These are phyloP conservation scores for Paramecium bursaria DNA, from an alignment of 73 alveolate species.

Conservation along the genomic window DNA sequence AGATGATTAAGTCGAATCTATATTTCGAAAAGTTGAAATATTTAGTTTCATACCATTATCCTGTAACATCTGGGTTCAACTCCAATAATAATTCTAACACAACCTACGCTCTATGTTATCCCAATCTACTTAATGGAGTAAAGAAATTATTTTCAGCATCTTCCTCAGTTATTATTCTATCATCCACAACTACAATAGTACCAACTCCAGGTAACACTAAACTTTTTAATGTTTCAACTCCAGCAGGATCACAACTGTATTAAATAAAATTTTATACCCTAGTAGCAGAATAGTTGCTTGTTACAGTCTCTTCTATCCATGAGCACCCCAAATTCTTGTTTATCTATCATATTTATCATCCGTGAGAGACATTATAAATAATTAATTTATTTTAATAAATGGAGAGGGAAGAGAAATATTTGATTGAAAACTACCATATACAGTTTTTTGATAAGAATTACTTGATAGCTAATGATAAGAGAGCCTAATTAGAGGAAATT, in stretches of 20 bases:
- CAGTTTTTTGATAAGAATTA: background rate
- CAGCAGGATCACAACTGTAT: constrained; percentile 73
- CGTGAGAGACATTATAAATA: constrained; percentile 45
- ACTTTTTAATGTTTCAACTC: constrained; percentile 93
- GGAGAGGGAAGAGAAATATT: background rate
- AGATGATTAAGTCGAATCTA: constrained; percentile 62
- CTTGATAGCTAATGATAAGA: background rate
- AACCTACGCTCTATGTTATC: constrained; percentile 85
- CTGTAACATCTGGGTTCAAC: constrained; percentile 94
- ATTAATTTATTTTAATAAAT: no score
- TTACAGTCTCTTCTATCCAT: constrained; percentile 67
- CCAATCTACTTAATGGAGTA: constrained; percentile 77
- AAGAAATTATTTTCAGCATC: constrained; percentile 94
- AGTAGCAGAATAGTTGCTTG: constrained; percentile 75
- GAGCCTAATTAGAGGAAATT: background rate
- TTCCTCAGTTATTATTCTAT: constrained; percentile 77
- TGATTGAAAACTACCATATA: background rate
- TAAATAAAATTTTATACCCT: constrained; percentile 61
- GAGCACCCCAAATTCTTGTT: constrained; percentile 85
- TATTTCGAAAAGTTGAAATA: constrained; percentile 57
- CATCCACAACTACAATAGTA: constrained; percentile 87
- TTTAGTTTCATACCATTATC: constrained; percentile 69
- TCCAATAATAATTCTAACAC: constrained; percentile 82
- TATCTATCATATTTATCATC: constrained; percentile 89
- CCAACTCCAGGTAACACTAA: constrained; percentile 95